Percentiles rank a stretch among this genome's conserved stretches.
phyloP scores from a whole-genome alignment of 2,329 filamentous ascomycete species.

The Penicillium sp. region DNA sequence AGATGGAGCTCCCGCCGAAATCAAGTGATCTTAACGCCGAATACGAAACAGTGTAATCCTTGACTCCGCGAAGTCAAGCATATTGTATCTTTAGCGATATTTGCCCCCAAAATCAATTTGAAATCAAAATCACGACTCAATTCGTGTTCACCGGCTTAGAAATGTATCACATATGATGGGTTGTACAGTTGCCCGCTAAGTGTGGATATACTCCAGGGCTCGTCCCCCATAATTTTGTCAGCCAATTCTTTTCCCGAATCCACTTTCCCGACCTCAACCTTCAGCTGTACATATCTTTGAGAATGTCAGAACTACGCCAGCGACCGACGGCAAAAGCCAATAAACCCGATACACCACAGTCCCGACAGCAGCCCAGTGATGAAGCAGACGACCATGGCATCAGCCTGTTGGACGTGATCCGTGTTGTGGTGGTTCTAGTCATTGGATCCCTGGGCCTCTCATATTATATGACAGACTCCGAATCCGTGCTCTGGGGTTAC shows the following conservation, averaged over 20 bases:
- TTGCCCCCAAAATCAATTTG: not conserved
- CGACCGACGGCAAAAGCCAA: conserved; percentile 23
- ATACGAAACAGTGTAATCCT: not conserved
- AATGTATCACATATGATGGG: not conserved
- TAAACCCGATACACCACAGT: conserved; percentile 8
- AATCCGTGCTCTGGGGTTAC: conserved; percentile 70
- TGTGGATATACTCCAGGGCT: not conserved
- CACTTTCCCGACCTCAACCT: not conserved
- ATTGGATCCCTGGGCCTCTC: conserved; percentile 69
- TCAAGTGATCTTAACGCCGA: conserved; percentile 10
- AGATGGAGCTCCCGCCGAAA: not conserved
- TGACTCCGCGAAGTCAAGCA: not conserved
- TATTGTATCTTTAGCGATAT: conserved; percentile 5
- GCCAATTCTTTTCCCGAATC: conserved; percentile 1
- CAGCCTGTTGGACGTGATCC: conserved; percentile 64
- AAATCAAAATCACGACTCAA: not conserved
- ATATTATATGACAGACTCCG: conserved; percentile 73
- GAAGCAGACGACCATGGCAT: conserved; percentile 34
- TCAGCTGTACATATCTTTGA: not conserved
- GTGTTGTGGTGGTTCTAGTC: conserved; percentile 67
- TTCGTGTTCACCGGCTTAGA: not conserved
- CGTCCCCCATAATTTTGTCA: conserved; percentile 1
- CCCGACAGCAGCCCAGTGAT: conserved; percentile 14
- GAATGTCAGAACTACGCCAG: conserved; percentile 36
- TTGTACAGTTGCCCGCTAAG: not conserved